Base-by-base conservation (phyloP, 1,284 basidiomycete species). In the Cutaneotrichosporon sp. region DNA sequence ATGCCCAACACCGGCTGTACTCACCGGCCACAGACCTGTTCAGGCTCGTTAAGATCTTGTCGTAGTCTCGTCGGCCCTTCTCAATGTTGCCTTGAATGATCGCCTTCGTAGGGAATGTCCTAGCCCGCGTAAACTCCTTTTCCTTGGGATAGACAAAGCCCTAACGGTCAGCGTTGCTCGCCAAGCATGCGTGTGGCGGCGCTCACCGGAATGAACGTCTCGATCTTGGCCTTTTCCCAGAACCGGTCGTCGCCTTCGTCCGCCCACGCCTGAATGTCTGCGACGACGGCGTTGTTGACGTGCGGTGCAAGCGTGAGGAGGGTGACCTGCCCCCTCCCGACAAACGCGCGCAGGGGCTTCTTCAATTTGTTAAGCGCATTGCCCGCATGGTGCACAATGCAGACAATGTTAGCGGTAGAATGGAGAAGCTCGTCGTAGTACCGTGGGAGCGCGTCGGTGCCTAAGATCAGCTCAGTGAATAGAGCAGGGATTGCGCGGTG, bases 51-150 rank as follows among this genome's bases (percentile, higher is more conserved):
- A 56, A 40, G 33, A 52, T 30, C 35, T 49, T 45, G 13, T 22
- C 37, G 35, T 55, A 55, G 44, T 49, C 36, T 33, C 52, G 52
- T 1, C 52, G 41, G 3, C 42, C 47, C 1, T 13, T 14, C 33
- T 54, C 52, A n/a, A 54, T 39, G 52, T 54, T 54, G 42, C 52
- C 52, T 22, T 54, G 52, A 37, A 54, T 54, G 26, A 48, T 42
- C 8, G 48, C 52, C 30, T 44, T 43, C 12, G 17, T 18, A 5
- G 52, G 52, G 37, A 49, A 54, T 10, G 47, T 33, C 2, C 14
- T 34, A 1, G 42, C 41, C 3, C 34, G 14, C 10, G 18, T 23
- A 37, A 37, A 41, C 13, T 35, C 20, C 23, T 36, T 26, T 9
- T 43, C 14, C 1, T 2, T 13, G 1, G 52, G 42, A 30, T 39